Conservation (phyloP, 768 basidiomycete species). For the Auricularia cornea region DNA sequence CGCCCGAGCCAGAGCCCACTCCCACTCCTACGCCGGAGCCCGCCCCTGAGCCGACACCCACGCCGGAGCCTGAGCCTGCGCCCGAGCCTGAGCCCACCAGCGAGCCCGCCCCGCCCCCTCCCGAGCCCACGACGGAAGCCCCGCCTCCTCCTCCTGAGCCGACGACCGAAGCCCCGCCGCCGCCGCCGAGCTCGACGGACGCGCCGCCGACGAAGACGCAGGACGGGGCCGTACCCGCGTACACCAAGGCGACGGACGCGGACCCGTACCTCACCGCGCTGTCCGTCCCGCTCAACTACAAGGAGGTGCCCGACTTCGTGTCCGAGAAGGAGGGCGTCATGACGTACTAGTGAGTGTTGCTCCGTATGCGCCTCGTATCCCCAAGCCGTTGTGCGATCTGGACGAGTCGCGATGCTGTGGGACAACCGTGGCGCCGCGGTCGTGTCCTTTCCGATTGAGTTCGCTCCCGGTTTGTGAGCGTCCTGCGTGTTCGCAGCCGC, state of each 20-base stretch:
- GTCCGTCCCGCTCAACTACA: not conserved
- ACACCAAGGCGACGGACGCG: not conserved
- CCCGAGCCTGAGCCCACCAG: no score
- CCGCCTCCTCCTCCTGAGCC: not conserved
- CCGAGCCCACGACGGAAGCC: not conserved
- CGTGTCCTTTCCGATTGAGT: no score
- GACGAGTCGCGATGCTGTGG: no score
- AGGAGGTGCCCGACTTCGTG: not conserved
- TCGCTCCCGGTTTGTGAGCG: no score
- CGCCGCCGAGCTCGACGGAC: not conserved
- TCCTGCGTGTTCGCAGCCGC: no score
- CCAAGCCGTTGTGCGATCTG: no score
- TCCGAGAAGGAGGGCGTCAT: not conserved
- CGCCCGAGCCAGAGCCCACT: not conserved
- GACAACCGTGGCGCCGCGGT: no score
- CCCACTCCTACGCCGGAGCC: not conserved
- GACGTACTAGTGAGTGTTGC: not conserved
- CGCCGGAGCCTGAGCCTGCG: not conserved
- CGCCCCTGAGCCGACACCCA: not conserved
- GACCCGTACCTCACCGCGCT: not conserved
- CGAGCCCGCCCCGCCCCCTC: not conserved
- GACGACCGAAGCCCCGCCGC: not conserved
- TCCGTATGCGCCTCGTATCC: not conserved
- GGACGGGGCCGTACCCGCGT: not conserved
- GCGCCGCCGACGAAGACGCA: not conserved